phyloP scores from a whole-genome alignment of 345 rosid genomes.

The Rhizophora apiculata region DNA sequence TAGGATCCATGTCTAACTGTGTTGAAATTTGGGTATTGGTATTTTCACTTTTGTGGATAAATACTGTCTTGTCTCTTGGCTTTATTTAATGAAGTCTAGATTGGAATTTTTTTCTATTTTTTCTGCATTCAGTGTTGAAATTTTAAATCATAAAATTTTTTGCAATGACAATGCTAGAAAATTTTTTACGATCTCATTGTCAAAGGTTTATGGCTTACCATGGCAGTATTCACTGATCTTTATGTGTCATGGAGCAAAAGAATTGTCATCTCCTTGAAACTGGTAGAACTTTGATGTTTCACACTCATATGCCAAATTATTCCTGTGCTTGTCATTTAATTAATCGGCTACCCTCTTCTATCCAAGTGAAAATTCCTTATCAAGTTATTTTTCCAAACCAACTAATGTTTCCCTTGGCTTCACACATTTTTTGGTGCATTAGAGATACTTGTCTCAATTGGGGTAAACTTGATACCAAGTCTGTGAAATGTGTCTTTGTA shows the following conservation, averaged over 20 bases:
- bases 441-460: neutral
- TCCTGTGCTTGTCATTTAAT: neutral
- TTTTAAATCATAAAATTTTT: neutral
- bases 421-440: neutral
- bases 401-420: neutral
- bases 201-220: neutral
- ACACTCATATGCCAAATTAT: neutral
- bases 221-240: neutral
- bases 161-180: neutral
- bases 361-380: neutral
- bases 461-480: neutral
- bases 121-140: neutral
- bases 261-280: neutral
- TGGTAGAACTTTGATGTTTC: neutral
- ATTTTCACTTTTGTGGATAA: slow-evolving; percentile 5
- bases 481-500: neutral
- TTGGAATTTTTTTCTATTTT: neutral
- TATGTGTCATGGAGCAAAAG: neutral
- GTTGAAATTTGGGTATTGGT: neutral
- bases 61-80: neutral
- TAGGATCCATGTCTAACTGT: neutral
- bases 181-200: neutral
- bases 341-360: neutral
- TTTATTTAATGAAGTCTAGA: neutral
- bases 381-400: neutral